Base-by-base conservation (phyloP, 495 filamentous ascomycete genomes). In the Clohesyomyces aquaticus region DNA sequence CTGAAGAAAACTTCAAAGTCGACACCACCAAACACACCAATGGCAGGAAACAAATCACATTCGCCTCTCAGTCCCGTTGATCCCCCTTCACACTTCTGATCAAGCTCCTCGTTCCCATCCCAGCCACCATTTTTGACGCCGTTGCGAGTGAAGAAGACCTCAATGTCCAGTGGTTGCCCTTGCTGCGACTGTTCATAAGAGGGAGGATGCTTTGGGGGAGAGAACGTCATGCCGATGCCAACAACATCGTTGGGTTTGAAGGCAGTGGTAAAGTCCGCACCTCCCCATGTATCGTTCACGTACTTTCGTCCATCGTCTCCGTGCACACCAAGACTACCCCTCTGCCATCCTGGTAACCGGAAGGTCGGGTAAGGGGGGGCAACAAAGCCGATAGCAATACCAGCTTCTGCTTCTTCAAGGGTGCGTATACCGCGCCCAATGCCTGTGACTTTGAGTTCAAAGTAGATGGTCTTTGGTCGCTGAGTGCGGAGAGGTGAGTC, bases 331-430 rank as follows among this genome's bases (percentile, higher is more conserved):
- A 96, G 70, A 47, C 87, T 89, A 1, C 84, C 92, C 27, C 93
- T 79, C 71, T 98, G 87, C 93, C 93, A 97, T 1, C 93, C 93
- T 0, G 93, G 93, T 57, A 94, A 82, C 43, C 93, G 83, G 82
- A 91, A 97, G 0, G 82, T 80, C 0, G 93, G 93, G 74, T 96
- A 96, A 19, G 93, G 93, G 49, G 86, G 83, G 0, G 89, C 91
- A 1, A 78, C 78, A 75, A 87, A 96, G 3, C 93, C 93, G 9
- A 98, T 74, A 0, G 91, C 86, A 12, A 96, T 74, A 9, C 85
- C 81, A 55, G 86, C 83, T 25, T 87, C 83, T 62, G 80, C 78
- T 16, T 75, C 73, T 1, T 67, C 59, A 14, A 77, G 64, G 29
- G 68, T 54, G 22, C 19, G 12, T 12, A 29, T n/a, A 1, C 56